Percentiles rank a stretch among this genome's conserved stretches.
Evolutionary conservation across 139 green algal genomes (phyloP).

Genomic region (Tetratostichococcus sp.): DNA sequence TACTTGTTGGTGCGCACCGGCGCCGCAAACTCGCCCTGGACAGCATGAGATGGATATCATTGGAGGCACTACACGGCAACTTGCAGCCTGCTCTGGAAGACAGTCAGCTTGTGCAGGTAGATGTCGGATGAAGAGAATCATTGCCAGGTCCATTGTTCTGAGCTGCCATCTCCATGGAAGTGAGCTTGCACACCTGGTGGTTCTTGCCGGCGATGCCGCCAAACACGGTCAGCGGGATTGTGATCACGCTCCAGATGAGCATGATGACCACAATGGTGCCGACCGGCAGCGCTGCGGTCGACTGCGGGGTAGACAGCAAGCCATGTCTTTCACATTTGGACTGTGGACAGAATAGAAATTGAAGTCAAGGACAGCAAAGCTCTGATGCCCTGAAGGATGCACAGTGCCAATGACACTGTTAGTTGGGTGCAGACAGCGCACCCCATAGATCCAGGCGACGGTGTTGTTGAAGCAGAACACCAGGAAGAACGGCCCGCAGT

Average conservation of each 20-base stretch:
- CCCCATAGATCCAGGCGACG: conserved; percentile 61
- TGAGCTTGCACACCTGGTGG: too few species aligned
- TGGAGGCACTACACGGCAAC: too few species aligned
- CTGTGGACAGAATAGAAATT: too few species aligned
- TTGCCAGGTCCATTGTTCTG: too few species aligned
- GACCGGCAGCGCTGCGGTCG: conserved; percentile 78
- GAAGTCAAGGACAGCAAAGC: too few species aligned
- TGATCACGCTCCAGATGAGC: conserved; percentile 81
- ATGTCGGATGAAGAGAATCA: too few species aligned
- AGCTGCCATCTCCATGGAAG: too few species aligned
- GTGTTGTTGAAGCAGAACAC: conserved; percentile 77
- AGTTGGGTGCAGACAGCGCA: not conserved
- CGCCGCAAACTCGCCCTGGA: conserved; percentile 57
- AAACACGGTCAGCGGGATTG: conserved; percentile 83
- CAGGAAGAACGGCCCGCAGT: conserved; percentile 75
- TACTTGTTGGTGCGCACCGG: conserved; percentile 84
- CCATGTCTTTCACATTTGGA: not conserved
- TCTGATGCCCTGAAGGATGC: too few species aligned
- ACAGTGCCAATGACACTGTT: too few species aligned
- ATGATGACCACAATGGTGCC: conserved; percentile 84
- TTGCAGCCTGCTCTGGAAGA: too few species aligned
- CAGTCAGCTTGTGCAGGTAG: too few species aligned
- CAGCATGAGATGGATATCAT: too few species aligned
- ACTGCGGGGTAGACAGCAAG: conserved; percentile 13
- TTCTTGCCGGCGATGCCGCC: conserved; percentile 76